A percentile compares a stretch with the other conserved stretches of the same genome.
phyloP scores from a whole-genome alignment of 2,329 filamentous ascomycete genomes.

The Sporothrix variecibatus region DNA sequence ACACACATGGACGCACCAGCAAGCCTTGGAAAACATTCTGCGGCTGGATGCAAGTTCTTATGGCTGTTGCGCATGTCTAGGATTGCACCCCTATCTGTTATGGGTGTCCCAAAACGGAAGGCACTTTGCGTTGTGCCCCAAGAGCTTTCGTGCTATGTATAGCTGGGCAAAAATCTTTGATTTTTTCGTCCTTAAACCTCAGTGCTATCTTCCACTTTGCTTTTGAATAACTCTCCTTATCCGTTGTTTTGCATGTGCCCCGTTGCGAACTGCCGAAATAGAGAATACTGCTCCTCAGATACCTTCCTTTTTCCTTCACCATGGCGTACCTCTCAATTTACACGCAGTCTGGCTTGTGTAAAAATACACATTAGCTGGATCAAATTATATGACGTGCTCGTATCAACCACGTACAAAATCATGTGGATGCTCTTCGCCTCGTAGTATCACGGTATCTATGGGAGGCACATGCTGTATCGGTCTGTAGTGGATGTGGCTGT shows the following conservation, averaged over 20 bases:
- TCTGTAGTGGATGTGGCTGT: background rate
- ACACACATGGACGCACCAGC: background rate
- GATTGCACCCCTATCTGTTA: background rate
- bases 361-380: background rate
- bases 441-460: background rate
- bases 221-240: background rate
- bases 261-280: background rate
- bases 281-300: background rate
- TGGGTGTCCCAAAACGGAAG: background rate
- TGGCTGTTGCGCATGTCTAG: background rate
- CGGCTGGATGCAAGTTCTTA: background rate
- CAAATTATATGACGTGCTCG: background rate
- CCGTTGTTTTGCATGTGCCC: background rate
- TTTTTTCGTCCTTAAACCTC: no score
- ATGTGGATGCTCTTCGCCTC: background rate
- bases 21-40: background rate
- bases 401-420: background rate
- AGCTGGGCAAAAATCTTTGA: background rate
- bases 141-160: background rate
- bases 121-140: background rate
- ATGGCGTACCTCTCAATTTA: background rate
- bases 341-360: background rate
- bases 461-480: background rate
- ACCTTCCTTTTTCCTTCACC: background rate
- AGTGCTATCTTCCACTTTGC: no score